Evolutionary conservation across 768 basidiomycete species (phyloP).

Genomic region (Antrodiella citrinella): DNA sequence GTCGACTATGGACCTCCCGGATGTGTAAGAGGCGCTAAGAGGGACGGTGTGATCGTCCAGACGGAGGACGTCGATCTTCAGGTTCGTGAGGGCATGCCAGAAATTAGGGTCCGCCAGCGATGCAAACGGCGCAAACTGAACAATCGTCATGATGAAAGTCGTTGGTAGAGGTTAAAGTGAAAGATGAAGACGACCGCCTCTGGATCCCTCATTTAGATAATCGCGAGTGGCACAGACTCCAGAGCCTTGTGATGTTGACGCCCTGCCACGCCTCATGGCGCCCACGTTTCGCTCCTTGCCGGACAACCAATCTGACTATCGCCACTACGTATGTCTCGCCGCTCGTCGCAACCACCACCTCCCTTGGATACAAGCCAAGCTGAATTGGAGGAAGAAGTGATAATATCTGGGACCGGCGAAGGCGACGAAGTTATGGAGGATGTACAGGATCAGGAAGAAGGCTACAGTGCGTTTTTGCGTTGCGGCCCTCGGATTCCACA

Average conservation of each 20-base stretch:
- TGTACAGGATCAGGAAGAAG: conserved; percentile 55
- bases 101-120: conserved; percentile 86
- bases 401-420: conserved; percentile 45
- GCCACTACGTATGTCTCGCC: conserved; percentile 13
- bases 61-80: neutral
- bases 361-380: conserved; percentile 8
- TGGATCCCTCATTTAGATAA: too few species aligned
- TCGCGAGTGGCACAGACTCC: too few species aligned
- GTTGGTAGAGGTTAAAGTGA: too few species aligned
- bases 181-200: too few species aligned
- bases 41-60: conserved; percentile 64
- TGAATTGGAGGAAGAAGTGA: conserved; percentile 52
- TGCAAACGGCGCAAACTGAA: conserved; percentile 86
- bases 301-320: neutral
- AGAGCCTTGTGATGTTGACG: neutral
- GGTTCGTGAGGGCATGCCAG: conserved; percentile 81
- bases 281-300: conserved; percentile 9
- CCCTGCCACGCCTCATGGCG: conserved; percentile 13
- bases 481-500: conserved; percentile 1
- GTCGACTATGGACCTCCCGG: conserved; percentile 68
- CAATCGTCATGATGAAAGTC: conserved; percentile 55
- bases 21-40: conserved; percentile 58
- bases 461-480: conserved; percentile 74
- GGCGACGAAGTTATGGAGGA: conserved; percentile 79
- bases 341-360: conserved; percentile 5